phyloP scores from a whole-genome alignment of 2,329 filamentous ascomycete genomes.

The Zymoseptoria passerinii region DNA sequence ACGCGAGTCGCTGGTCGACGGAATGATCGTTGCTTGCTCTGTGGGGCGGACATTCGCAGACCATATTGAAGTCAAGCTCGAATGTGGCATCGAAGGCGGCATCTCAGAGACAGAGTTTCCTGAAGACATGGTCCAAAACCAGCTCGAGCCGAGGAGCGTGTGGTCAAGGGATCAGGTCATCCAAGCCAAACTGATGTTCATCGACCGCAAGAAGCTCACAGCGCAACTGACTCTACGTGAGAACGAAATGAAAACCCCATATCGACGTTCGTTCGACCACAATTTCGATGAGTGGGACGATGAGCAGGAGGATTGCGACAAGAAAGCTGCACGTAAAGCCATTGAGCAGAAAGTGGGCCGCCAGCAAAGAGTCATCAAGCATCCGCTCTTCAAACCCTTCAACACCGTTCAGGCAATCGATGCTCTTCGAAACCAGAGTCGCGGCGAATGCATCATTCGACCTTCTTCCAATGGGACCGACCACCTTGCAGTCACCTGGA shows the following conservation, averaged over 20 bases:
- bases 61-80: constrained; percentile 85
- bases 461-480: constrained; percentile 93
- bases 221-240: constrained; percentile 80
- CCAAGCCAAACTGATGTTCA: constrained; percentile 76
- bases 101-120: constrained; percentile 77
- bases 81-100: constrained; percentile 87
- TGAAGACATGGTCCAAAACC: constrained; percentile 51
- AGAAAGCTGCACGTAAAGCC: constrained; percentile 66
- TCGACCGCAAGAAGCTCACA: constrained; percentile 79
- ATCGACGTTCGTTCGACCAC: constrained; percentile 60
- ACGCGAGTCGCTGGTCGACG: constrained; percentile 68
- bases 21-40: constrained; percentile 87
- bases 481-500: constrained; percentile 95
- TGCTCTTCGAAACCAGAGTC: constrained; percentile 74
- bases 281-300: constrained; percentile 68
- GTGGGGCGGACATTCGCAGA: constrained; percentile 84
- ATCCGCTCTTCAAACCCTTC: constrained; percentile 90
- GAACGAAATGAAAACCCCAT: constrained; percentile 66
- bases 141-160: constrained; percentile 49
- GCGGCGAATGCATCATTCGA: constrained; percentile 87
- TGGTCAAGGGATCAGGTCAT: constrained; percentile 75
- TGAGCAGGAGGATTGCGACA: constrained; percentile 58
- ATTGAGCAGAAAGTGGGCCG: constrained; percentile 76
- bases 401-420: constrained; percentile 89
- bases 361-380: constrained; percentile 91